Base-by-base conservation (phyloP, 768 basidiomycete species). In the Boletus insuetus region DNA sequence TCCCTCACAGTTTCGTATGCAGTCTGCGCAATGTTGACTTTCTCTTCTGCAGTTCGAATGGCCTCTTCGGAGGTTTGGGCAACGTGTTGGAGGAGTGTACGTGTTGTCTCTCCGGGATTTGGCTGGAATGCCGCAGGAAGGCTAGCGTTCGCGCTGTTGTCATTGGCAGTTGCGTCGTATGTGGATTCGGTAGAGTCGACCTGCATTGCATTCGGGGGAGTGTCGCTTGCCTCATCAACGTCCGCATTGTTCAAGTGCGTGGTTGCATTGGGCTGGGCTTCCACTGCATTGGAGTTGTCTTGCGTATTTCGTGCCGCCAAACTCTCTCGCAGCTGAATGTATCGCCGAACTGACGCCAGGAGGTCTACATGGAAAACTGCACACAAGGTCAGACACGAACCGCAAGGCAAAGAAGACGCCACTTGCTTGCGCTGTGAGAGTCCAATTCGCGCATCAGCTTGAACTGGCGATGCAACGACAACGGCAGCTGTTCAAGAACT, bases 401-500 rank as follows among this genome's bases (percentile, higher is more conserved):
- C 35, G 13, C 19, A 10, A 41, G 29, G 52, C 38, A 56, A 49
- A 40, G 32, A 49, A 40, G 32, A 39, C 11, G 34, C 29, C 34
- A 35, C 34, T 35, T 14, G 88, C 89, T 73, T 40, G 78, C 71
- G 35, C 79, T 76, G 66, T 89, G 84, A 52, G 83, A 76, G 60
- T 93, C 91, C 35, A 91, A 73, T 67, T 94, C 90, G 8, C 77
- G 75, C 69, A 91, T 79, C 31, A 94, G 74, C 31, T 79, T 77
- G 63, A 84, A 85, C 49, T 86, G 85, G 42, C 91, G 77, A 55
- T 87, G 84, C 20, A 93, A 68, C 26, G 86, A 84, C 51, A 91
- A 72, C 1, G 91, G 91, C 9, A 94, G 71, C 66, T 91, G 88
- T 55, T 91, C 88, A 49, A 92, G 77, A 46, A 85, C 91, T 94